phyloP scores from a whole-genome alignment of 2,329 filamentous ascomycete species.

The Penicillium sp. region DNA sequence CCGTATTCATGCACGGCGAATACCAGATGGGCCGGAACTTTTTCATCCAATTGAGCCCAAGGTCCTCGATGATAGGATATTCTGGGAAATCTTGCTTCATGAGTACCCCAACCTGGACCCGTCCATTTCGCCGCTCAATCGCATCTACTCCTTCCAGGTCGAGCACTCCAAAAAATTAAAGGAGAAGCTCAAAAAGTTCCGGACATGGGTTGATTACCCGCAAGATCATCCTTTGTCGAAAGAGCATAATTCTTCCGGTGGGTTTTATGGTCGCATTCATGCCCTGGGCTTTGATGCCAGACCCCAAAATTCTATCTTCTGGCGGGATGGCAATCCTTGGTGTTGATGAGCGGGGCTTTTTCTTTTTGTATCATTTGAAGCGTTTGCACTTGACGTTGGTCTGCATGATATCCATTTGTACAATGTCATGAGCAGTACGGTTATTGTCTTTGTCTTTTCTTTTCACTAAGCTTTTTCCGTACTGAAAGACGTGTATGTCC shows the following conservation, averaged over 20 bases:
- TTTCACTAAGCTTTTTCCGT: background rate
- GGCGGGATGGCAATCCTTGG: conserved; percentile 12
- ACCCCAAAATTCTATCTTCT: conserved; percentile 7
- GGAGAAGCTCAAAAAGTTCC: conserved; percentile 12
- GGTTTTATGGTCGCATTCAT: conserved; percentile 16
- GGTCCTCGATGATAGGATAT: conserved; percentile 3
- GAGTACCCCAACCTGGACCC: conserved; percentile 9
- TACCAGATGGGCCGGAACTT: background rate
- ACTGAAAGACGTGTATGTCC: background rate
- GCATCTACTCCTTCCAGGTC: conserved; percentile 13
- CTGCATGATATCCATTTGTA: conserved; percentile 2
- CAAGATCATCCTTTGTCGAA: conserved; percentile 11
- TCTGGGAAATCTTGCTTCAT: conserved; percentile 10
- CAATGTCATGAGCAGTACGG: background rate
- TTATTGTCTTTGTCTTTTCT: background rate
- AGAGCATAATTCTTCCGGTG: conserved; percentile 10
- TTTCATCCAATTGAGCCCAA: conserved; percentile 10
- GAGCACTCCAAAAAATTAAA: background rate
- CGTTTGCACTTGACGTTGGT: background rate
- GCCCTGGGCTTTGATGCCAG: conserved; percentile 10
- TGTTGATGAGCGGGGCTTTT: background rate
- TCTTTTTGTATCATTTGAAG: background rate
- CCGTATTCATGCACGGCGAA: conserved; percentile 8
- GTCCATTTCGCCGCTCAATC: conserved; percentile 6
- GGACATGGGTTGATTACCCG: conserved; percentile 7